A percentile compares a stretch with the other conserved stretches of the same genome.
These are phyloP conservation scores for Dichotomocladium elegans DNA, from an alignment of 371 early-diverging fungal genomes.

Conservation along the genomic window DNA sequence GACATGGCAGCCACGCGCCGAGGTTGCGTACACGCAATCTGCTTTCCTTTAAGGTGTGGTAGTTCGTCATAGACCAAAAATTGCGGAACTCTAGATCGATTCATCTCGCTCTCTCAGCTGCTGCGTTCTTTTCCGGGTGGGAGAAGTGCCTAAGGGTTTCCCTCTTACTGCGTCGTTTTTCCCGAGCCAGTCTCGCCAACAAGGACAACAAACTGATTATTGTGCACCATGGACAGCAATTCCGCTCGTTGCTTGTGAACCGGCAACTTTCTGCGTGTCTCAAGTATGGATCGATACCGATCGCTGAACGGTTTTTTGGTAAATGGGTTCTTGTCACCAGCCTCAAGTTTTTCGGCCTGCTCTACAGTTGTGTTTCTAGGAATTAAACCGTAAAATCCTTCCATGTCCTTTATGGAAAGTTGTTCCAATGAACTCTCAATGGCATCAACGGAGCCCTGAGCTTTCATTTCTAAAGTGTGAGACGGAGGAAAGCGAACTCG, in stretches of 20 bases:
- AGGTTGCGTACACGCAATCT: conserved; percentile 98
- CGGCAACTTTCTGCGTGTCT: conserved; percentile 80
- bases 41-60: conserved; percentile 83
- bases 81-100: conserved; percentile 95
- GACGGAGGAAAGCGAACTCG: too few relatives aligned
- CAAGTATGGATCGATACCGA: conserved; percentile 80
- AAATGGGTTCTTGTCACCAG: conserved; percentile 75
- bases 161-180: conserved; percentile 93
- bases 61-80: conserved; percentile 89
- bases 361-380: conserved; percentile 70
- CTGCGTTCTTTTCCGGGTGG: too few relatives aligned
- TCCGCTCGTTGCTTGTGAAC: conserved; percentile 86
- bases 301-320: conserved; percentile 75
- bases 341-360: conserved; percentile 71
- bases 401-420: too few relatives aligned
- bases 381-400: conserved; percentile 41
- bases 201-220: conserved; percentile 83
- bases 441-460: too few relatives aligned
- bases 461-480: too few relatives aligned
- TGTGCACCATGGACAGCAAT: conserved; percentile 82
- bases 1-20: conserved; percentile 98
- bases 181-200: conserved; percentile 91
- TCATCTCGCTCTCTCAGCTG: too few relatives aligned
- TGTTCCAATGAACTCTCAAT: too few relatives aligned
- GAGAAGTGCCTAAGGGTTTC: too few relatives aligned